phyloP scores from a whole-genome alignment of 148 eudicot species.

The Silene conica region DNA sequence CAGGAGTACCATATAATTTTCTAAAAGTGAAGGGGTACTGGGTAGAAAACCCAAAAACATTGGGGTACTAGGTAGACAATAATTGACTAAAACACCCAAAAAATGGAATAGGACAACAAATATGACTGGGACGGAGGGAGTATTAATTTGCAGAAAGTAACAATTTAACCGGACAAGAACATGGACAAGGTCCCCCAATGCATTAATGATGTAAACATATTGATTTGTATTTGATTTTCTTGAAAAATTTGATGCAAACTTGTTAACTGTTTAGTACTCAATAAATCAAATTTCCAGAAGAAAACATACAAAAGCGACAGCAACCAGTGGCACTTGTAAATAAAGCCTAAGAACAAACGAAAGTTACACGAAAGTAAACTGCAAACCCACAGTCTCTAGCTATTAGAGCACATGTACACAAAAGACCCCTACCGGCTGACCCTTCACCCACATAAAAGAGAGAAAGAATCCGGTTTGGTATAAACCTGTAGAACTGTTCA shows the following conservation, averaged over 20 bases:
- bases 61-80: too few relatives aligned
- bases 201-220: neutral
- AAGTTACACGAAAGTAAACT: neutral
- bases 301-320: neutral
- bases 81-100: too few relatives aligned
- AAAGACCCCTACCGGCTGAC: neutral
- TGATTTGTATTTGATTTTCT: neutral
- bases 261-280: too few relatives aligned
- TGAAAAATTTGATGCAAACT: neutral
- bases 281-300: too few relatives aligned
- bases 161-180: neutral
- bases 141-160: neutral
- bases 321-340: neutral
- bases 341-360: neutral
- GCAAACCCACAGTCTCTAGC: neutral
- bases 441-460: neutral
- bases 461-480: neutral
- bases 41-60: too few relatives aligned
- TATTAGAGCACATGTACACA: conserved; percentile 21
- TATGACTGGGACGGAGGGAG: too few relatives aligned
- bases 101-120: too few relatives aligned
- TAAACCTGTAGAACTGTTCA: conserved; percentile 1
- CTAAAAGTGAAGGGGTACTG: too few relatives aligned
- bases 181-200: neutral
- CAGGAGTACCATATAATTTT: too few relatives aligned